These are phyloP conservation scores for Colletotrichum sp. DNA, from an alignment of 2,329 filamentous ascomycete species.

Conservation along the genomic window DNA sequence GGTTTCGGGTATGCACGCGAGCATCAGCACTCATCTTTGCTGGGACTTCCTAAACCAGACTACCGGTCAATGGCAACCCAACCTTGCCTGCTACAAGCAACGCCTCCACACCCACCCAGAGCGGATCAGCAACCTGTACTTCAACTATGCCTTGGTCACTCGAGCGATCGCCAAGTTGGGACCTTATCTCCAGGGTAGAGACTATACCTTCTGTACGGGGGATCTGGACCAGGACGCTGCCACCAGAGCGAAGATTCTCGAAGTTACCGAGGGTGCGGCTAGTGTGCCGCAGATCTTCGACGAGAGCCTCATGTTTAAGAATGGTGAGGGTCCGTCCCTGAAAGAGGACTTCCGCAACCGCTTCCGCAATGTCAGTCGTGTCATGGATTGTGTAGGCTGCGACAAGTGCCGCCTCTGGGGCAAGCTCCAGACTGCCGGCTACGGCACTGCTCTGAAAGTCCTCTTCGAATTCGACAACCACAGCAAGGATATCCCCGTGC, in stretches of 20 bases:
- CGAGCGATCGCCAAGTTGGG: conserved; percentile 91
- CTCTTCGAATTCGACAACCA: conserved; percentile 88
- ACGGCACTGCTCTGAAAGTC: conserved; percentile 93
- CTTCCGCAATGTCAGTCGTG: conserved; percentile 92
- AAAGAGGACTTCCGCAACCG: conserved; percentile 98
- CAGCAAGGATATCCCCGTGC: conserved; percentile 66
- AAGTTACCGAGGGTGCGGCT: conserved; percentile 73
- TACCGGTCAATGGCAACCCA: conserved; percentile 91
- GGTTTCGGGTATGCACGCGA: conserved; percentile 97
- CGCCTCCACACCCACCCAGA: conserved; percentile 88
- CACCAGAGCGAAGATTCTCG: conserved; percentile 83
- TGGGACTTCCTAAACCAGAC: conserved; percentile 96
- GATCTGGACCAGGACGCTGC: conserved; percentile 78
- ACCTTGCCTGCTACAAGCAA: conserved; percentile 84
- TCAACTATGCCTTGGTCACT: conserved; percentile 96
- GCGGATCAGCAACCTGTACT: conserved; percentile 96
- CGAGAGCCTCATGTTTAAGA: conserved; percentile 93
- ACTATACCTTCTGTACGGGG: conserved; percentile 91
- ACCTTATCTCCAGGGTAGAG: conserved; percentile 68
- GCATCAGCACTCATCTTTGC: conserved; percentile 95
- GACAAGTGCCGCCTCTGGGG: conserved; percentile 99
- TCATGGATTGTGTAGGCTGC: conserved; percentile 99
- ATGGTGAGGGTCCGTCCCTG: conserved; percentile 73
- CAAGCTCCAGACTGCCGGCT: conserved; percentile 93
- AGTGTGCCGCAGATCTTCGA: conserved; percentile 86